These are phyloP conservation scores for Fragilariopsis cylindrus DNA, from an alignment of 108 stramenopile genomes.

Conservation along the genomic window DNA sequence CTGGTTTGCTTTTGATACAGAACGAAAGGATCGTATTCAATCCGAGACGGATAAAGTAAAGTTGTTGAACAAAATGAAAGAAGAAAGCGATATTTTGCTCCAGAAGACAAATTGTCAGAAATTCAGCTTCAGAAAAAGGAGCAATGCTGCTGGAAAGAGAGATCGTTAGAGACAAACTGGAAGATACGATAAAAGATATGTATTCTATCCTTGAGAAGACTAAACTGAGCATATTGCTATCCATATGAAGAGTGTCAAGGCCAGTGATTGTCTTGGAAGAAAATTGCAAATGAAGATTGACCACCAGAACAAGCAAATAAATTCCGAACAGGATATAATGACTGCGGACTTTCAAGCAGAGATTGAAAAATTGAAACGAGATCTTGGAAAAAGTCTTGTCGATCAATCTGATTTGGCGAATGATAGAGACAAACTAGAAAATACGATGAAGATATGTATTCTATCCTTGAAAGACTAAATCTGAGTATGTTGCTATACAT, in stretches of 20 bases:
- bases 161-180: not conserved
- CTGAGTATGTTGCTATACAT: not conserved
- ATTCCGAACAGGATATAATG: not conserved
- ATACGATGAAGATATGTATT: not conserved
- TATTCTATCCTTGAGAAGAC: not conserved
- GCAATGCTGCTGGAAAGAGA: slow-evolving; percentile 4
- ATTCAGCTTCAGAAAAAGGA: slow-evolving; percentile 12
- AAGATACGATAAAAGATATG: not conserved
- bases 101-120: not conserved
- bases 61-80: not conserved
- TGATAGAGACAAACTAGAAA: not conserved
- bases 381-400: not conserved
- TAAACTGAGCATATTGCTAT: not conserved
- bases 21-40: not conserved
- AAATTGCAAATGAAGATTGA: no score
- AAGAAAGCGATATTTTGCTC: not conserved
- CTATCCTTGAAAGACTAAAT: not conserved
- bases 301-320: no score
- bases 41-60: no score
- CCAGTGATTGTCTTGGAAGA: no score
- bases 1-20: not conserved
- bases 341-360: not conserved
- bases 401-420: not conserved
- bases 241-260: not conserved
- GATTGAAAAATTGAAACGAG: not conserved